phyloP scores from a whole-genome alignment of 2,329 filamentous ascomycete genomes.

The Microsporum audouinii region DNA sequence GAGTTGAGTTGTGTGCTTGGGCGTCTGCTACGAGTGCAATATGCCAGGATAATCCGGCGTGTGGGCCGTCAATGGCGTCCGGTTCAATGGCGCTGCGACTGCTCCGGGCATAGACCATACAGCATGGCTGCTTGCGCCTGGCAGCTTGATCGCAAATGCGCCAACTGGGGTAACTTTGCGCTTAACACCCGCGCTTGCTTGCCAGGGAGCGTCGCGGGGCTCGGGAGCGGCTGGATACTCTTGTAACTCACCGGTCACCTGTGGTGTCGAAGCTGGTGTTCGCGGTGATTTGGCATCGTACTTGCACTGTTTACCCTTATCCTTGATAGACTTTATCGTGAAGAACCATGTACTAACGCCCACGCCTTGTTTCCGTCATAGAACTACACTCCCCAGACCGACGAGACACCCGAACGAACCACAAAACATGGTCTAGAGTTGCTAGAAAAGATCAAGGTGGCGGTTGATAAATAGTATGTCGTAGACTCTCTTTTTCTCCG shows the following conservation, averaged over 20 bases:
- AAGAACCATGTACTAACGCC: conserved; percentile 2
- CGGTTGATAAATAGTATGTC: conserved; percentile 15
- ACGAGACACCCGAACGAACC: conserved; percentile 15
- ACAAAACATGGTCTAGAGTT: conserved; percentile 12
- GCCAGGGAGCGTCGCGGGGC: background rate
- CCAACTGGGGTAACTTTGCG: background rate
- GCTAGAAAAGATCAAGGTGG: conserved; percentile 14
- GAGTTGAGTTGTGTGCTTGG: conserved; percentile 6
- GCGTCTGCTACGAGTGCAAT: background rate
- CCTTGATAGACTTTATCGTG: background rate
- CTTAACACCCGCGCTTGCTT: background rate
- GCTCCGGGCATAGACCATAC: background rate
- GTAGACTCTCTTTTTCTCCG: background rate
- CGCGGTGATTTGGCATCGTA: background rate
- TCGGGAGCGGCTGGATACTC: background rate
- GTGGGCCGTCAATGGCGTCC: background rate
- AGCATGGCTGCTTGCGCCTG: background rate
- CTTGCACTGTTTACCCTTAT: background rate
- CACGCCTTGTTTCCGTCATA: conserved; percentile 14
- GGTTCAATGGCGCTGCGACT: background rate
- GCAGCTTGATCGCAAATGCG: background rate
- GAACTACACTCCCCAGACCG: conserved; percentile 14
- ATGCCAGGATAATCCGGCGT: background rate
- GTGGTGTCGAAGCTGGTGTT: background rate
- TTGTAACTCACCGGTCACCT: conserved; percentile 4